These are phyloP conservation scores for Ormosia semicastrata DNA, from an alignment of 306 rosid species.

Conservation along the genomic window DNA sequence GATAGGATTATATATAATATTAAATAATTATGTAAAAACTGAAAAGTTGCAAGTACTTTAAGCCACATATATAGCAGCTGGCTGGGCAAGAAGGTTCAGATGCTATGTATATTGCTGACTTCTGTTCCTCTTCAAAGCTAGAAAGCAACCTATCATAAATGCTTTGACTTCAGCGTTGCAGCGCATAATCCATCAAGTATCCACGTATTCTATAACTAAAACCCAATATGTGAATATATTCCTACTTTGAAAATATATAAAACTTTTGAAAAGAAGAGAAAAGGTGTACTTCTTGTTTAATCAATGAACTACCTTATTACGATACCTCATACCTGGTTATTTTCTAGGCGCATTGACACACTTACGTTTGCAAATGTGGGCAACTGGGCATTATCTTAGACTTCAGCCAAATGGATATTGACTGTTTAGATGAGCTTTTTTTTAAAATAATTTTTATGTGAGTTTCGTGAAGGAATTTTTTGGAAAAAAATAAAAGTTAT, in stretches of 20 bases:
- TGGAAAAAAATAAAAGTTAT: neutral
- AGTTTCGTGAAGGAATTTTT: neutral
- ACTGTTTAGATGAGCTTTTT: neutral
- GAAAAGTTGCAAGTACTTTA: too few species aligned
- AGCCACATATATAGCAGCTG: too few species aligned
- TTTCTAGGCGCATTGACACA: neutral
- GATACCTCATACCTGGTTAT: neutral
- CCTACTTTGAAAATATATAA: constrained; percentile 13
- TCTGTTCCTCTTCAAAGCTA: neutral
- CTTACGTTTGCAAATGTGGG: neutral
- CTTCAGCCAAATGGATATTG: neutral
- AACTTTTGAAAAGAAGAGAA: neutral
- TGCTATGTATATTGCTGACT: constrained; percentile 16
- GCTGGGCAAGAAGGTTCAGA: neutral
- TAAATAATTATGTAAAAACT: too few species aligned
- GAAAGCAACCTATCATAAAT: neutral
- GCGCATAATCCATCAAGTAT: neutral
- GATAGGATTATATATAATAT: too few species aligned
- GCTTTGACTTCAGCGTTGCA: neutral
- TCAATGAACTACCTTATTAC: neutral
- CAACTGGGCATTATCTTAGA: neutral
- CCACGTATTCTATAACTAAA: neutral
- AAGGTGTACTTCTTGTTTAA: neutral
- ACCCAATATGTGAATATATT: constrained; percentile 15
- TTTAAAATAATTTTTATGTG: neutral